A percentile compares a stretch with the other conserved stretches of the same genome.
Evolutionary conservation across 345 rosid genomes (phyloP).

Genomic region (Sisymbrium irio): DNA sequence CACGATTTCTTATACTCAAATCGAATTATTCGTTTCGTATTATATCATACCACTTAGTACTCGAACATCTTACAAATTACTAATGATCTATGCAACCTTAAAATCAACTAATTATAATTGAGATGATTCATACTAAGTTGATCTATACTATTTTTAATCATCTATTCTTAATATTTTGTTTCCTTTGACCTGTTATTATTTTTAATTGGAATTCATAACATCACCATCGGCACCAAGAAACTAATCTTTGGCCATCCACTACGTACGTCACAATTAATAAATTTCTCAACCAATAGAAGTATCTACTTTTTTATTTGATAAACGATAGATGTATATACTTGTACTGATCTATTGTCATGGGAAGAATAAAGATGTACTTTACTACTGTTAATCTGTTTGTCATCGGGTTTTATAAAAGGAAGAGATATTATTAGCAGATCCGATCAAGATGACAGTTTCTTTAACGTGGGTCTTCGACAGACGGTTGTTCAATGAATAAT

Average conservation of each 20-base stretch:
- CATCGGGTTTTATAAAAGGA: background rate
- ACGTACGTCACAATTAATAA: background rate
- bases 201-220: background rate
- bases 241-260: background rate
- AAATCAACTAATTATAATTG: background rate
- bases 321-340: background rate
- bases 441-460: conserved; percentile 23
- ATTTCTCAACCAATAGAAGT: background rate
- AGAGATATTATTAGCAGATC: conserved; percentile 2
- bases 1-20: background rate
- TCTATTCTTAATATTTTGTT: background rate
- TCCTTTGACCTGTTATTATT: background rate
- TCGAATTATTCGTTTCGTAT: background rate
- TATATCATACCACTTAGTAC: background rate
- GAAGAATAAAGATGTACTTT: background rate
- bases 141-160: background rate
- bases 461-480: conserved; percentile 23
- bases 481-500: background rate
- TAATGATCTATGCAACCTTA: background rate
- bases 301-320: background rate
- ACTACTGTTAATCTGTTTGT: background rate
- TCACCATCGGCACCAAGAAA: background rate
- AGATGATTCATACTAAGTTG: background rate
- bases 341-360: background rate
- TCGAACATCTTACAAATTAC: background rate